These are phyloP conservation scores for Penicillium ucsense DNA, from an alignment of 495 filamentous ascomycete species.

Conservation along the genomic window DNA sequence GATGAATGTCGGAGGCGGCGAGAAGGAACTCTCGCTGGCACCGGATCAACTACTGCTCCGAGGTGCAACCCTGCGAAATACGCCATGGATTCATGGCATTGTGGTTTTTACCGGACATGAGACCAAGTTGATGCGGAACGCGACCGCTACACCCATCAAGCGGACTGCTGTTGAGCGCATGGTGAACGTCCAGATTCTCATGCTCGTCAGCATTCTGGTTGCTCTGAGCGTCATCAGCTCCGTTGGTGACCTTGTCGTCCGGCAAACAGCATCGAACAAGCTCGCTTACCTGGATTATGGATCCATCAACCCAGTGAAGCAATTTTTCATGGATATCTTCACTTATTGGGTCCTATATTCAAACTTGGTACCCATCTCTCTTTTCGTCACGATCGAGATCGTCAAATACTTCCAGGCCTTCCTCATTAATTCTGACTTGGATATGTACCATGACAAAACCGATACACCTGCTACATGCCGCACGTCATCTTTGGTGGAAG, in stretches of 20 bases:
- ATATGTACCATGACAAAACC: constrained; percentile 94
- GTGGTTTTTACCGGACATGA: constrained; percentile 98
- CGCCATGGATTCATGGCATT: constrained; percentile 93
- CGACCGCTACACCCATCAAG: constrained; percentile 95
- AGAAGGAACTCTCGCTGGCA: constrained; percentile 80
- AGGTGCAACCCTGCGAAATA: constrained; percentile 92
- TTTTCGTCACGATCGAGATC: constrained; percentile 96
- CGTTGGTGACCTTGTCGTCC: constrained; percentile 78
- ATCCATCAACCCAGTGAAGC: constrained; percentile 49
- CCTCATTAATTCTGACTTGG: constrained; percentile 92
- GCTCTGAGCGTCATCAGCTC: constrained; percentile 80
- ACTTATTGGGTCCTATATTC: constrained; percentile 99
- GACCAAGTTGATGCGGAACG: constrained; percentile 98
- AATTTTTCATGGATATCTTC: constrained; percentile 91
- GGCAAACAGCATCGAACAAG: constrained; percentile 44
- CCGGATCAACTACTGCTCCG: constrained; percentile 82
- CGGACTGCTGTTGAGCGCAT: constrained; percentile 87
- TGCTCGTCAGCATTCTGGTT: constrained; percentile 78
- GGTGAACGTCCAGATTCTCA: constrained; percentile 87
- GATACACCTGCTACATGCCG: constrained; percentile 94
- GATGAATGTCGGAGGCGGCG: constrained; percentile 84
- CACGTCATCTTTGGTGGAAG: constrained; percentile 93
- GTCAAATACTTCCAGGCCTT: constrained; percentile 98
- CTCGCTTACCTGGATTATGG: constrained; percentile 66
- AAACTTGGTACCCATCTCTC: constrained; percentile 89